These are phyloP conservation scores for Zizania latifolia DNA, from an alignment of 176 grass and related monocot genomes.

Conservation along the genomic window DNA sequence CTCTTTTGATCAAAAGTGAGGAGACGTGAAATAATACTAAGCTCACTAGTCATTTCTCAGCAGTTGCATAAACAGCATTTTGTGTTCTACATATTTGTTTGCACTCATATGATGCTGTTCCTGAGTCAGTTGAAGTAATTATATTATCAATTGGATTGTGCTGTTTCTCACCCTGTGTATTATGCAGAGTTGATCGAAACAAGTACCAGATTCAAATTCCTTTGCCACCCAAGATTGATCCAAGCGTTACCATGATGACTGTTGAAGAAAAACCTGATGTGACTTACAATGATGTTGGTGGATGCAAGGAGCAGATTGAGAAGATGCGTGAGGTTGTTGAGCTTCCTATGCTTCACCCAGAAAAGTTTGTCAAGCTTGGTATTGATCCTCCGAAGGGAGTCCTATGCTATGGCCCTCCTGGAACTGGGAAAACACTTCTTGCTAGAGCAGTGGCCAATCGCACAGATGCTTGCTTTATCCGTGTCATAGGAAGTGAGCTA, in stretches of 20 bases:
- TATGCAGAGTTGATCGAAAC: conserved; percentile 67
- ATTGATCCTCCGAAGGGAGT: conserved; percentile 76
- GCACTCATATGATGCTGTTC: background rate
- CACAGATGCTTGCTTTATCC: conserved; percentile 73
- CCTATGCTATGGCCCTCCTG: conserved; percentile 65
- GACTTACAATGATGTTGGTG: conserved; percentile 78
- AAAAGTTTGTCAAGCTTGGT: conserved; percentile 70
- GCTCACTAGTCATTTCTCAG: background rate
- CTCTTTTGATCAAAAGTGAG: background rate
- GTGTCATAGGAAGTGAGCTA: conserved; percentile 70
- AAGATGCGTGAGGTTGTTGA: conserved; percentile 80
- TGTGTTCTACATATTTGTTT: background rate
- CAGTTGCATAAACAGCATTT: background rate
- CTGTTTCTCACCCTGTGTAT: conserved; percentile 13
- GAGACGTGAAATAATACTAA: background rate
- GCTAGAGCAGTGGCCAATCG: conserved; percentile 66
- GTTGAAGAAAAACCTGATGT: conserved; percentile 80
- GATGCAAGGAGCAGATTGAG: conserved; percentile 77
- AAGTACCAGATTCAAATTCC: conserved; percentile 81
- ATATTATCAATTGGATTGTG: background rate
- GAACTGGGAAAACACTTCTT: conserved; percentile 68
- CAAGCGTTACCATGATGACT: conserved; percentile 87
- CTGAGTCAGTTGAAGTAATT: background rate
- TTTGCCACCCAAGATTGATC: conserved; percentile 71
- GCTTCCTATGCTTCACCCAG: conserved; percentile 76